Base-by-base conservation (phyloP, 2,329 filamentous ascomycete species). In the Pyrenochaeta sp. region DNA sequence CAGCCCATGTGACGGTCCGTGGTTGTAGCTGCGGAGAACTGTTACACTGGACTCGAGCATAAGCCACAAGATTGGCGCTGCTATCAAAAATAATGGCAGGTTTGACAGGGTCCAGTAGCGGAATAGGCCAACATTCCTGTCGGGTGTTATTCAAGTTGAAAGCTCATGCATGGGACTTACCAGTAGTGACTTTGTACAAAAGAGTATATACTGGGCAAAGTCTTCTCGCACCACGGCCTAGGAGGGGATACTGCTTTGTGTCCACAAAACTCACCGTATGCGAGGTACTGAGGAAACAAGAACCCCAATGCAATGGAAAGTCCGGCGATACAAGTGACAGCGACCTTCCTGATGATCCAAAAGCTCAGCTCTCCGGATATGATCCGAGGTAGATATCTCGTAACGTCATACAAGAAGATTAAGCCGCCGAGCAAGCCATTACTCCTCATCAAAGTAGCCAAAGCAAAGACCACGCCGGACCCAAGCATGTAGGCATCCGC, bases 141-240 rank as follows among this genome's bases (percentile, higher is more conserved):
- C n/a, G 39, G 19, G 19, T 10, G 37, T 61, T 30, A 58, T 36
- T 34, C n/a, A 30, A 31, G 27, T 19, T 20, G n/a, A 14, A 27
- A 10, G 14, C 10, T 18, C 21, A 6, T 17, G n/a, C 11, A 11
- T 18, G 13, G 19, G 7, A 71, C 84, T 69, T 79, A 96, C 92
- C 94, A 99, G 72, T 99, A 97, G 61, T 89, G 78, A 31, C 80
- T 79, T 67, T 99, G 94, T 2, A 97, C 93, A 77, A 88, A 97
- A 0, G 84, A 81, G 72, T 96, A 97, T 48, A 99, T 92, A 67
- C 90, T 96, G 3, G 94, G 94, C 9, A 92, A 52, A n/a, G 73
- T 68, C 13, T 76, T 78, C 14, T 71, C 66, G 68, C 94, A 99
- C 94, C 94, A 99, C 3, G 84, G 81, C 43, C 89, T 64, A 4